A percentile compares a stretch with the other conserved stretches of the same genome.
Conservation (phyloP, 345 rosid species). For the Lumnitzera littorea region DNA sequence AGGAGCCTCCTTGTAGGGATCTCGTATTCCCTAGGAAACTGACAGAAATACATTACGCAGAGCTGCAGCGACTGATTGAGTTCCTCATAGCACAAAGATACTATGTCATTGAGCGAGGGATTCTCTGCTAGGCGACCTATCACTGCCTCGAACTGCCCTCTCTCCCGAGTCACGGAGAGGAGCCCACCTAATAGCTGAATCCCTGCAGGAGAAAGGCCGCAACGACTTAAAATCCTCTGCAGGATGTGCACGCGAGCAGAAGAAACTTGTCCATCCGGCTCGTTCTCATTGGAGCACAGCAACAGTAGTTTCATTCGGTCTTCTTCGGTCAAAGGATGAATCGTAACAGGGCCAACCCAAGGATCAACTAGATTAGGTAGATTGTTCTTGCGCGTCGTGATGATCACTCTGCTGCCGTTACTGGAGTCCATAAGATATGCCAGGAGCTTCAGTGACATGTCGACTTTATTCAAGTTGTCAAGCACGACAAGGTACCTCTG, state of each 20-base stretch:
- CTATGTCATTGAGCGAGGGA: background rate
- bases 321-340: background rate
- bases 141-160: background rate
- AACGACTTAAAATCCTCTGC: background rate
- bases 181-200: background rate
- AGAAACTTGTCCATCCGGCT: too few species aligned
- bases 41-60: slow-evolving; percentile 21
- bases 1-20: slow-evolving; percentile 26
- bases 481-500: slow-evolving; percentile 13
- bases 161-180: background rate
- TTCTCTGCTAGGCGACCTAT: background rate
- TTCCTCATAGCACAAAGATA: background rate
- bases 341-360: too few species aligned
- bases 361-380: too few species aligned
- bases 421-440: background rate
- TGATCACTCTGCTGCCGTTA: background rate
- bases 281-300: background rate
- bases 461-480: background rate
- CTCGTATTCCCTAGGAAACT: slow-evolving; percentile 22
- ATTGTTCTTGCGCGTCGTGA: background rate
- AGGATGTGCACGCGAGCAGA: too few species aligned
- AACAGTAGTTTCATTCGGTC: slow-evolving; percentile 3
- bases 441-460: background rate
- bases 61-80: slow-evolving; percentile 4
- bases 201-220: background rate